Evolutionary conservation across 2,329 filamentous ascomycete genomes (phyloP).

Genomic region (Paraconiothyrium brasiliense): DNA sequence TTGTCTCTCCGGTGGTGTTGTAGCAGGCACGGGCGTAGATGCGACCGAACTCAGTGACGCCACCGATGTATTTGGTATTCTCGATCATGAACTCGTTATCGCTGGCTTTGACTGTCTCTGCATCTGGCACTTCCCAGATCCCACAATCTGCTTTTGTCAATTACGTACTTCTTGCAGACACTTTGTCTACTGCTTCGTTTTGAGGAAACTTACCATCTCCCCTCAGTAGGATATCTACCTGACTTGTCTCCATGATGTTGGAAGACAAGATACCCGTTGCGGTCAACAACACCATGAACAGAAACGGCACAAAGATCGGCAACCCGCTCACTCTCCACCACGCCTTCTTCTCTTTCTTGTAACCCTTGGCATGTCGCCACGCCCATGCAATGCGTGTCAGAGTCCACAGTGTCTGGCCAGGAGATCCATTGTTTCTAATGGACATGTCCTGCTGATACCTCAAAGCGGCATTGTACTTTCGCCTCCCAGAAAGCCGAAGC

Average conservation of each 20-base stretch:
- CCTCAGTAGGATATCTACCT: conserved; percentile 15
- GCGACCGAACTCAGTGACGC: conserved; percentile 14
- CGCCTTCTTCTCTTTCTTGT: background rate
- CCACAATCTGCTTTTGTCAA: conserved; percentile 14
- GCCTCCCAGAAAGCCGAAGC: conserved; percentile 2
- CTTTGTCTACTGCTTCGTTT: background rate
- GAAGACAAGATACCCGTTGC: conserved; percentile 21
- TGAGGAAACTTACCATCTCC: background rate
- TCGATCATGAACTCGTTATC: conserved; percentile 17
- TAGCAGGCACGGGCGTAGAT: conserved; percentile 21
- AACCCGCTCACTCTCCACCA: conserved; percentile 13
- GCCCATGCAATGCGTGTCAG: conserved; percentile 19
- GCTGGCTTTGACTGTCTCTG: conserved; percentile 11
- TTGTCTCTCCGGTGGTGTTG: conserved; percentile 10
- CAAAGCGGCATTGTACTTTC: conserved; percentile 11
- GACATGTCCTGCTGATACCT: conserved; percentile 20
- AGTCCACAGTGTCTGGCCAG: conserved; percentile 15
- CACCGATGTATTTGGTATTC: conserved; percentile 13
- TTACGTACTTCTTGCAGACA: background rate
- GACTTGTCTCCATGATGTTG: conserved; percentile 15
- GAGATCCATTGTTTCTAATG: conserved; percentile 19
- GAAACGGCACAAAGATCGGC: conserved; percentile 12
- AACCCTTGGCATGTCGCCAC: conserved; percentile 14
- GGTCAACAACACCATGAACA: conserved; percentile 14
- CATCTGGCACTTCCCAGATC: conserved; percentile 15